Percentiles rank a stretch among this genome's conserved stretches.
Conservation (phyloP, 305 asterid genomes). For the Ilex paraguariensis region DNA sequence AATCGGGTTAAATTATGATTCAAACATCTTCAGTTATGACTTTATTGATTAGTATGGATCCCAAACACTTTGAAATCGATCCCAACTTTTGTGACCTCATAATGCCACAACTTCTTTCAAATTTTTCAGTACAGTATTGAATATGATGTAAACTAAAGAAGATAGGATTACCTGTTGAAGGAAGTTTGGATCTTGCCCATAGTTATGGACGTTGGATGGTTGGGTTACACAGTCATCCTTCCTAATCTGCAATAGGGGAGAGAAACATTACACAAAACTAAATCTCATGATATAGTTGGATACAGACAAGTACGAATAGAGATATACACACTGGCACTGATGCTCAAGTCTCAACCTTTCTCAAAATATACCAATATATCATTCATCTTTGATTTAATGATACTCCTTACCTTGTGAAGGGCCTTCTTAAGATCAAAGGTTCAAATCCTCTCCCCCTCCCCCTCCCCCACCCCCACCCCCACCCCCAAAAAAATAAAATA, state of each 20-base stretch:
- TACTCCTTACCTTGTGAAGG: no score
- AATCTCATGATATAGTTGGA: background rate
- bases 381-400: no score
- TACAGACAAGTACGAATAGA: background rate
- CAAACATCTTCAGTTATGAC: background rate
- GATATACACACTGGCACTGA: no score
- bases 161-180: constrained; percentile 47
- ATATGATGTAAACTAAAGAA: background rate
- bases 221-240: constrained; percentile 35
- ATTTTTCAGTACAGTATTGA: background rate
- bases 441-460: no score
- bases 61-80: background rate
- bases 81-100: background rate
- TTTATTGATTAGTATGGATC: background rate
- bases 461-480: no score
- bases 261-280: background rate
- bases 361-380: no score
- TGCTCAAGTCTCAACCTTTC: no score
- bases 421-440: no score
- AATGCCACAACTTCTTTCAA: background rate
- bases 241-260: constrained; percentile 32
- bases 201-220: constrained; percentile 28
- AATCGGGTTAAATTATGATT: no score
- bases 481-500: no score
- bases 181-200: constrained; percentile 29